Conservation (phyloP, 257 asterid species). For the Agastache rugosa region DNA sequence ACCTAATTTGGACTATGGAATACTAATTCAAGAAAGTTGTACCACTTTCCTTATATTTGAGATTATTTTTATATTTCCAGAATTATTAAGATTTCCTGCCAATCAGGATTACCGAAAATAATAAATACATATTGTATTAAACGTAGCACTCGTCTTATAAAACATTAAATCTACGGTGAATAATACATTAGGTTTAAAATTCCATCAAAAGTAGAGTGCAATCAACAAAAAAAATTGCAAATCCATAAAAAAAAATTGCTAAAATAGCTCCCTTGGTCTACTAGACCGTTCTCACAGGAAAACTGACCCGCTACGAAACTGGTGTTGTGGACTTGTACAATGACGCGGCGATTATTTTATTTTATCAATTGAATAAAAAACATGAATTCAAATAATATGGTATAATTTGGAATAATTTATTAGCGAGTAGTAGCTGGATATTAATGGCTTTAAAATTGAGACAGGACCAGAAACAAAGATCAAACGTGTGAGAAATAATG, state of each 20-base stretch:
- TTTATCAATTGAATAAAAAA: neutral
- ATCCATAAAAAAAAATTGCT: neutral
- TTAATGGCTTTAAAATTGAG: conserved; percentile 9
- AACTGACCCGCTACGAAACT: no score
- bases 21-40: no score
- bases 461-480: conserved; percentile 29
- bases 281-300: neutral
- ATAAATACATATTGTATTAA: no score
- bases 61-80: no score
- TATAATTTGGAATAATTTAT: neutral
- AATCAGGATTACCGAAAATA: no score
- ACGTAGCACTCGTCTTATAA: no score
- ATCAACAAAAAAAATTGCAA: neutral
- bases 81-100: no score
- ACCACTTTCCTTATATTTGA: no score
- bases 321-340: neutral
- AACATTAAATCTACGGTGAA: no score
- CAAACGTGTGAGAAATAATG: conserved; percentile 9
- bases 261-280: neutral
- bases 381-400: neutral
- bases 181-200: no score
- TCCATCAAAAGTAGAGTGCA: neutral
- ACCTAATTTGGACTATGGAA: no score
- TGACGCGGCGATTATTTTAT: neutral
- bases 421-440: conserved; percentile 20